These are phyloP conservation scores for Sporothrix globosa DNA, from an alignment of 2,329 filamentous ascomycete species.

Conservation along the genomic window DNA sequence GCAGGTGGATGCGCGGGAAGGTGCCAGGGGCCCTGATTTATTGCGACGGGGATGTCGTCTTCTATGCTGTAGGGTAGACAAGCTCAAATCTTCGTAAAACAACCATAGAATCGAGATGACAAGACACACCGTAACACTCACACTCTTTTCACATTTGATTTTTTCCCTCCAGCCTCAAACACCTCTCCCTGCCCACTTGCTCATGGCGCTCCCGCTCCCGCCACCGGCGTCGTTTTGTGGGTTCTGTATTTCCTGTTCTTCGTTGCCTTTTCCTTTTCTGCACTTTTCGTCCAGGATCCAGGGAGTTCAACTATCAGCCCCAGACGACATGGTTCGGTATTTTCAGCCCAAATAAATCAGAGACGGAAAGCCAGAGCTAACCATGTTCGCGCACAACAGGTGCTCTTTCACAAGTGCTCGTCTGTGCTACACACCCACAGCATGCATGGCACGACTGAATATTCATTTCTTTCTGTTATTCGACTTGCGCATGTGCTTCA, in stretches of 20 bases:
- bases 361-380: background rate
- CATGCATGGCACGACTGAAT: background rate
- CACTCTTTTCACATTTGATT: background rate
- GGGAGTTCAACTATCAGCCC: slow-evolving; percentile 15
- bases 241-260: slow-evolving; percentile 13
- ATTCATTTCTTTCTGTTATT: too few species aligned
- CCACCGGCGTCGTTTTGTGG: slow-evolving; percentile 20
- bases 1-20: slow-evolving; percentile 10
- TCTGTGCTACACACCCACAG: background rate
- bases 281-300: slow-evolving; percentile 9
- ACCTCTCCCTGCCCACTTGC: slow-evolving; percentile 11
- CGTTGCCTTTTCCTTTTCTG: slow-evolving; percentile 19
- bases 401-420: background rate
- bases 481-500: background rate
- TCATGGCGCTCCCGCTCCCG: slow-evolving; percentile 34
- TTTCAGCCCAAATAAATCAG: background rate
- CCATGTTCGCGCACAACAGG: background rate
- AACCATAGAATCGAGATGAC: background rate
- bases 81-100: background rate
- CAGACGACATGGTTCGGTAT: background rate
- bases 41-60: background rate
- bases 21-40: slow-evolving; percentile 8
- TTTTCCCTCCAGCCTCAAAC: background rate
- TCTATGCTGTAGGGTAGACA: background rate
- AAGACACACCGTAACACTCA: background rate